Percentiles rank a stretch among this genome's conserved stretches.
phyloP scores from a whole-genome alignment of 2,329 filamentous ascomycete species.

The Aspergillus sojae region DNA sequence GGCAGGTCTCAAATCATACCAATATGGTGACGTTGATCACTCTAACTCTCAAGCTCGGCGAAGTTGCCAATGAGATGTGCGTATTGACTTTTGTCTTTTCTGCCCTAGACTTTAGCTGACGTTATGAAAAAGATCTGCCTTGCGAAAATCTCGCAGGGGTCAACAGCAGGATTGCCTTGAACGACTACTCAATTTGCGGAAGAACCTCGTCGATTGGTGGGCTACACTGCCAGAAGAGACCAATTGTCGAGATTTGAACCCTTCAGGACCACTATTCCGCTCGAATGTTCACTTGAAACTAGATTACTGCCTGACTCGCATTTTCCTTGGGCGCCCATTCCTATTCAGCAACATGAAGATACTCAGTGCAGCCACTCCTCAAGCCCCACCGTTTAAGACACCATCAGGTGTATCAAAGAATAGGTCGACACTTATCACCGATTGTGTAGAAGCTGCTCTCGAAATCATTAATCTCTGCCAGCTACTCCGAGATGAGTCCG shows the following conservation, averaged over 20 bases:
- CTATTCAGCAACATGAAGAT: constrained; percentile 48
- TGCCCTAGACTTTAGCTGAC: constrained; percentile 19
- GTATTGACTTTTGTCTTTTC: constrained; percentile 7
- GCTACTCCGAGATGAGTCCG: constrained; percentile 53
- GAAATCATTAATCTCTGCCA: constrained; percentile 56
- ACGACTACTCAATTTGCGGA: constrained; percentile 41
- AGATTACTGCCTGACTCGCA: constrained; percentile 56
- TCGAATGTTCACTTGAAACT: constrained; percentile 56
- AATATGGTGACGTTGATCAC: constrained; percentile 53
- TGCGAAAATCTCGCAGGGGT: constrained; percentile 42
- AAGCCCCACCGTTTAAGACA: constrained; percentile 28
- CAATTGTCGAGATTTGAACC: constrained; percentile 45
- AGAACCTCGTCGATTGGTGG: constrained; percentile 48
- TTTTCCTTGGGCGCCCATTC: constrained; percentile 59
- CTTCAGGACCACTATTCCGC: constrained; percentile 47
- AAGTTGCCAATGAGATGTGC: constrained; percentile 46
- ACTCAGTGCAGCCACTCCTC: constrained; percentile 25
- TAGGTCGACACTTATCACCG: constrained; percentile 48
- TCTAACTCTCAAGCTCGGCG: constrained; percentile 45
- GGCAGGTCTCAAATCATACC: constrained; percentile 47
- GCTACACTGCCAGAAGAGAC: constrained; percentile 40
- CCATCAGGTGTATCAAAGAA: constrained; percentile 38
- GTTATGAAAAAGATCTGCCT: constrained; percentile 34
- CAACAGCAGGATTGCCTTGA: constrained; percentile 46
- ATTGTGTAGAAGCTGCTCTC: constrained; percentile 57